Base-by-base conservation (phyloP, 345 rosid genomes). In the Acer negundo region DNA sequence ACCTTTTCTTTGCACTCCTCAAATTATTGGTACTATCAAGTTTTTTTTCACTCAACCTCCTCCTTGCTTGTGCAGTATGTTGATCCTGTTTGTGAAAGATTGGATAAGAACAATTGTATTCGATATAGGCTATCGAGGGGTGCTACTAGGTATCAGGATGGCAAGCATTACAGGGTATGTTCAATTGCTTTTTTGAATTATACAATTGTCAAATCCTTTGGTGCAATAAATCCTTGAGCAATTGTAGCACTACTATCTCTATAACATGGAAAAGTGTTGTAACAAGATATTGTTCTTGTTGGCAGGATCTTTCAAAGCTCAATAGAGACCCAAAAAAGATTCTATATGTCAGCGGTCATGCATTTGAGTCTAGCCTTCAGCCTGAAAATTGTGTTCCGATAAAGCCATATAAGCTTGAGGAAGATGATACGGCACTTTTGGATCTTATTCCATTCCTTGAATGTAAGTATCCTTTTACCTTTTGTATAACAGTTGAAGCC, bases 381-480 rank as follows among this genome's bases (percentile, higher is more conserved):
- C 97, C 92, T 42, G 99, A 97, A 85, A 94, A 97, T 71, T 83
- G 84, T 70, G 84, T 97, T 66, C 95, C 92, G 38, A 86, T 97
- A 73, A 87, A 89, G 84, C 93, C 99, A 44, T 94, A 89, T 85
- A 87, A 86, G 84, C 91, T 90, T 0, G 94, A 94, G 75, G n/a
- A 77, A 22, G 95, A 89, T 15, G 99, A 97, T 83, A 93, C 98
- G 2, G 88, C 92, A 62, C 98, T 97, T 74, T 38, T 97, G 81
- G 98, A 97, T 80, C 97, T 97, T 65, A 92, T 97, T 85, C 99
- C 98, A 7, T 97, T 94, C 80, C 98, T 97, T 68, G 98, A 97
- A 83, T 97, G 99, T 94, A 82, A 87, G 91, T 80, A 59, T 68
- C 65, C 59, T 73, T 16, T 42, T 7, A 59, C 2, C 46, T 63